Evolutionary conservation across 2,329 filamentous ascomycete genomes (phyloP).

Genomic region (Phialophora tarda): DNA sequence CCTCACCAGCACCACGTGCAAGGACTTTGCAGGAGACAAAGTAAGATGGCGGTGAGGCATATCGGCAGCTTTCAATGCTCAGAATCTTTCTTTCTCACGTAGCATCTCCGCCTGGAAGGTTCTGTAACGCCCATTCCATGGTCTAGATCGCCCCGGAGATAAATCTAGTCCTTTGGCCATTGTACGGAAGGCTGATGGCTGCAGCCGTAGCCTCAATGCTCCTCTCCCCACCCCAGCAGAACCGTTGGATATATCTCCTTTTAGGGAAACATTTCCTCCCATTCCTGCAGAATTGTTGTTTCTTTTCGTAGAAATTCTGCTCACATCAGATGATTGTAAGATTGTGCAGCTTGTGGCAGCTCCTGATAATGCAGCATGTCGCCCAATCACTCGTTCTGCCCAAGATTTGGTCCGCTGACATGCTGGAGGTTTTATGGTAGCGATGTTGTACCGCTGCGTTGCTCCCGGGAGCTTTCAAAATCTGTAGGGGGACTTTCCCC

Average conservation of each 20-base stretch:
- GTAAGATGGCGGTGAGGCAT: constrained; percentile 14
- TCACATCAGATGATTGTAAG: background rate
- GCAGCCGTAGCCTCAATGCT: constrained; percentile 13
- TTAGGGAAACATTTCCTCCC: constrained; percentile 11
- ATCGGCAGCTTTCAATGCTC: background rate
- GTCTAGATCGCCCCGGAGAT: constrained; percentile 7
- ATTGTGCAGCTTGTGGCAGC: background rate
- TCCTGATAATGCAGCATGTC: background rate
- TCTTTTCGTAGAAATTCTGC: background rate
- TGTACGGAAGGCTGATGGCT: constrained; percentile 12
- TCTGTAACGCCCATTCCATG: background rate
- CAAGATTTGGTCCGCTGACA: background rate
- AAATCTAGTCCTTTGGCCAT: background rate
- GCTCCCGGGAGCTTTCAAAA: background rate
- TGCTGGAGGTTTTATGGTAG: background rate
- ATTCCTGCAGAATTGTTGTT: background rate
- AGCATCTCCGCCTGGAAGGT: background rate
- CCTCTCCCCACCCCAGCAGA: no score
- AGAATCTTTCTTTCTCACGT: background rate
- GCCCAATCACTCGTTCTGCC: background rate
- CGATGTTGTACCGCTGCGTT: background rate
- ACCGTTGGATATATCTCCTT: constrained; percentile 2
- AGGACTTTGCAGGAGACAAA: background rate
- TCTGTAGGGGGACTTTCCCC: background rate
- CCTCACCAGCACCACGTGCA: constrained; percentile 12